Conservation (phyloP, 306 rosid genomes). For the Ochetophila trinervis region DNA sequence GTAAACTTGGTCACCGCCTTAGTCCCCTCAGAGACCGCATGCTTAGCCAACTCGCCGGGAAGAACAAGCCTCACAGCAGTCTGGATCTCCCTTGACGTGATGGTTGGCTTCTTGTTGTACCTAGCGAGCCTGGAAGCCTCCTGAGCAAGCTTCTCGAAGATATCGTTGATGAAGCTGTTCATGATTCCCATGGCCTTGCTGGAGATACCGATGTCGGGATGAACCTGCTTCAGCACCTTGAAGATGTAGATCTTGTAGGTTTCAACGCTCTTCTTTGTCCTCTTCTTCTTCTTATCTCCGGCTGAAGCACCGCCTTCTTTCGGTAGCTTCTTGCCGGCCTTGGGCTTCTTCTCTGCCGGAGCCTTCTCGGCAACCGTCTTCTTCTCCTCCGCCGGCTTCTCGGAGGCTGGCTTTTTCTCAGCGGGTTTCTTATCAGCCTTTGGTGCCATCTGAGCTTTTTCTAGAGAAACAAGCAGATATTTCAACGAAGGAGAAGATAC, state of each 20-base stretch:
- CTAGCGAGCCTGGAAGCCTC: conserved; percentile 64
- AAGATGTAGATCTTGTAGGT: conserved; percentile 81
- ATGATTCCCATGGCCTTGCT: conserved; percentile 78
- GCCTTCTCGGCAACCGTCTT: conserved; percentile 60
- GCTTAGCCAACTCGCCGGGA: conserved; percentile 73
- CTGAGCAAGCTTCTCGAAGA: conserved; percentile 75
- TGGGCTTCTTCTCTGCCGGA: conserved; percentile 72
- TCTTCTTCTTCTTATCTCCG: conserved; percentile 77
- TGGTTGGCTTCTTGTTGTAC: conserved; percentile 74
- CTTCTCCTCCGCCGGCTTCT: conserved; percentile 67
- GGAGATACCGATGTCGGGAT: conserved; percentile 69
- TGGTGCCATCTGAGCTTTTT: conserved; percentile 14
- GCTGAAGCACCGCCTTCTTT: conserved; percentile 58
- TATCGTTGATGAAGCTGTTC: conserved; percentile 75
- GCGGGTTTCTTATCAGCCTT: conserved; percentile 33
- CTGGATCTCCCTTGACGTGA: conserved; percentile 73
- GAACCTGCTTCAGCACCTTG: conserved; percentile 73
- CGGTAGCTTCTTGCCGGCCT: conserved; percentile 76
- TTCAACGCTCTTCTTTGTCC: conserved; percentile 55
- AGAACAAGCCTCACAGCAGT: conserved; percentile 68
- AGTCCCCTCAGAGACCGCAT: conserved; percentile 70
- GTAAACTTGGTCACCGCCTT: conserved; percentile 74
- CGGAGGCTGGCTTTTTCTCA: conserved; percentile 68
- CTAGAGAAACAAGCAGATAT: background rate
- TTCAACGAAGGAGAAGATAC: background rate